Percentiles rank a stretch among this genome's conserved stretches.
Evolutionary conservation across 2,329 filamentous ascomycete genomes (phyloP).

Genomic region (Nemania sp.): DNA sequence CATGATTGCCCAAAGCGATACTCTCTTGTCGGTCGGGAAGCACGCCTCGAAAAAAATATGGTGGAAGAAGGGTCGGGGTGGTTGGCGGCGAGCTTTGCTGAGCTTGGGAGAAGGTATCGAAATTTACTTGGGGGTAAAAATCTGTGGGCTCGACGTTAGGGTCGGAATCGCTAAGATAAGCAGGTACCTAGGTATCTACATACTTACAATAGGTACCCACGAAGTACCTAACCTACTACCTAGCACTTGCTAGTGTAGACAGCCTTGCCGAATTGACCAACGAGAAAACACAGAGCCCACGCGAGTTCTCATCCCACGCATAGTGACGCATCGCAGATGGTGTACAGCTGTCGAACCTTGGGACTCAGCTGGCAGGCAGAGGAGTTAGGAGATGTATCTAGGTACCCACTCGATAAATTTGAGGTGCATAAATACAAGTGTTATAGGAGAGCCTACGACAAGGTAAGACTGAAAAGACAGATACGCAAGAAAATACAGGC

Average conservation of each 20-base stretch:
- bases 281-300: slow-evolving; percentile 11
- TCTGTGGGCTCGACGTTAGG: slow-evolving; percentile 51
- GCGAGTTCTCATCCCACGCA: too few species aligned
- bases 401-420: too few species aligned
- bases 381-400: background rate
- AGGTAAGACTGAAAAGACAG: too few species aligned
- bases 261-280: slow-evolving; percentile 36
- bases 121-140: slow-evolving; percentile 42
- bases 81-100: slow-evolving; percentile 31
- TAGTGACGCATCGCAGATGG: too few species aligned
- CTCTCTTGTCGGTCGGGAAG: slow-evolving; percentile 37
- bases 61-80: slow-evolving; percentile 42
- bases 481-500: too few species aligned
- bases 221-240: too few species aligned
- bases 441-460: too few species aligned
- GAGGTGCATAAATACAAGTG: too few species aligned
- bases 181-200: background rate
- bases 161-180: slow-evolving; percentile 35
- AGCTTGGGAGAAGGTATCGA: slow-evolving; percentile 27
- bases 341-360: too few species aligned
- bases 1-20: slow-evolving; percentile 61
- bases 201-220: background rate
- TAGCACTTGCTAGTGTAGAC: too few species aligned
- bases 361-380: background rate
- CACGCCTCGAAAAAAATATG: slow-evolving; percentile 35